Conservation (phyloP, 495 filamentous ascomycete genomes). For the Cladorrhinum samala region DNA sequence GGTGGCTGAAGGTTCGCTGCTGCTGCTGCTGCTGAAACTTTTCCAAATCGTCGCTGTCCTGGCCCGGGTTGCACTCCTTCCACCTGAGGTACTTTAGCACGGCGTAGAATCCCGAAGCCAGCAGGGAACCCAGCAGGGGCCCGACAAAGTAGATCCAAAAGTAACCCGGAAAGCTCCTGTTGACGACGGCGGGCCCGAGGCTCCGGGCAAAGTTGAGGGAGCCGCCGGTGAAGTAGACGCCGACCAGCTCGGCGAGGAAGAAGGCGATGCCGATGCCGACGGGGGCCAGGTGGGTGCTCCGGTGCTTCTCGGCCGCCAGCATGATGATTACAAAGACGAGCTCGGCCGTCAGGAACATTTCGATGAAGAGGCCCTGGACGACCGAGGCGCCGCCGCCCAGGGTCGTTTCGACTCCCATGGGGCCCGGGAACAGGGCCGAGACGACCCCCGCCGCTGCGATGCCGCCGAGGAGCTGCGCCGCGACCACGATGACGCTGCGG, state of each 20-base stretch:
- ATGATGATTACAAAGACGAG: constrained; percentile 77
- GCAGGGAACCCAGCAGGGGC: constrained; percentile 47
- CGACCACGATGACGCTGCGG: constrained; percentile 45
- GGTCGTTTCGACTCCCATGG: constrained; percentile 54
- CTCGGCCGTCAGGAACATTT: constrained; percentile 73
- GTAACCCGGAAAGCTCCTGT: constrained; percentile 53
- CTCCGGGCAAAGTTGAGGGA: constrained; percentile 55
- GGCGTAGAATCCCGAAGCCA: constrained; percentile 63
- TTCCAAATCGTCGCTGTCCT: constrained; percentile 21
- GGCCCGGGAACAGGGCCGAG: constrained; percentile 55
- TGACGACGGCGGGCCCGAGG: constrained; percentile 53
- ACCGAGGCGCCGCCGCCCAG: constrained; percentile 52
- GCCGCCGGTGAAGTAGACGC: constrained; percentile 59
- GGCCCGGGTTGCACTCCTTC: constrained; percentile 60
- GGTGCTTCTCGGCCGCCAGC: constrained; percentile 77
- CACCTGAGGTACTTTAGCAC: constrained; percentile 64
- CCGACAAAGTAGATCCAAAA: constrained; percentile 70
- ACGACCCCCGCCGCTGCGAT: constrained; percentile 56
- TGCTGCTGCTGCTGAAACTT: background rate
- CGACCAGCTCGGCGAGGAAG: constrained; percentile 59
- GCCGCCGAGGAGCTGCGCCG: constrained; percentile 52
- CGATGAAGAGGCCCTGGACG: constrained; percentile 65
- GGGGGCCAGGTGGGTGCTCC: constrained; percentile 70
- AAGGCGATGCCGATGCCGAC: constrained; percentile 70
- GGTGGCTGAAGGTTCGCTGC: too few relatives aligned